phyloP scores from a whole-genome alignment of 768 basidiomycete genomes.

The Pleurotus ostreatus region DNA sequence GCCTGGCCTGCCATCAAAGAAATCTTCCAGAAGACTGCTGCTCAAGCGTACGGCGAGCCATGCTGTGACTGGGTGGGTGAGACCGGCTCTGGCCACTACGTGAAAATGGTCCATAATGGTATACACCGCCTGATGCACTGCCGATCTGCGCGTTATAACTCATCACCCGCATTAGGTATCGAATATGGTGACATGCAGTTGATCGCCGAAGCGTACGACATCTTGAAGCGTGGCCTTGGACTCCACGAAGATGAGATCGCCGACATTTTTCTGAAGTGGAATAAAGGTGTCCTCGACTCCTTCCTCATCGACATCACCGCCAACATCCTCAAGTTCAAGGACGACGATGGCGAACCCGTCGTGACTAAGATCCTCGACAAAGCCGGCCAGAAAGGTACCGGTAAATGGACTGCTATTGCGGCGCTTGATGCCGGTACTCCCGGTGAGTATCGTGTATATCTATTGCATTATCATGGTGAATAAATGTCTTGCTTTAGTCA shows the following conservation, averaged over 20 bases:
- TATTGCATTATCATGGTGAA: constrained; percentile 9
- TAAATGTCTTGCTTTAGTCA: constrained; percentile 52
- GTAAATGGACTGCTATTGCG: constrained; percentile 98
- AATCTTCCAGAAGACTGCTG: constrained; percentile 98
- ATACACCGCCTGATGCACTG: constrained; percentile 13
- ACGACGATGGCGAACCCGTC: constrained; percentile 89
- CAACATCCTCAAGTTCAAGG: constrained; percentile 96
- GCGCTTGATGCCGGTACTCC: constrained; percentile 91
- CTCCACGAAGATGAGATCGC: constrained; percentile 87
- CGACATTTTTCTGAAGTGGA: constrained; percentile 92
- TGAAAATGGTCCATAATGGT: constrained; percentile 99
- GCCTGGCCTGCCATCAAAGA: constrained; percentile 98
- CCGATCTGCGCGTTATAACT: background rate
- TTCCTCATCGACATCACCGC: constrained; percentile 99
- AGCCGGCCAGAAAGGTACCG: constrained; percentile 98
- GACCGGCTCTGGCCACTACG: constrained; percentile 94
- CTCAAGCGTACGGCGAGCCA: constrained; percentile 90
- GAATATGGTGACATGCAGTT: constrained; percentile 99
- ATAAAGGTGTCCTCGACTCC: constrained; percentile 98
- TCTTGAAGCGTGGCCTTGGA: constrained; percentile 94
- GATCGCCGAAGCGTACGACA: constrained; percentile 98
- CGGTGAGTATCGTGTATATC: constrained; percentile 41
- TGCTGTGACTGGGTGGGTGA: constrained; percentile 99
- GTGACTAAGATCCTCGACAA: constrained; percentile 92
- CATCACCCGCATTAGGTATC: constrained; percentile 62